These are phyloP conservation scores for Cordia subcordata DNA, from an alignment of 257 asterid species.

Conservation along the genomic window DNA sequence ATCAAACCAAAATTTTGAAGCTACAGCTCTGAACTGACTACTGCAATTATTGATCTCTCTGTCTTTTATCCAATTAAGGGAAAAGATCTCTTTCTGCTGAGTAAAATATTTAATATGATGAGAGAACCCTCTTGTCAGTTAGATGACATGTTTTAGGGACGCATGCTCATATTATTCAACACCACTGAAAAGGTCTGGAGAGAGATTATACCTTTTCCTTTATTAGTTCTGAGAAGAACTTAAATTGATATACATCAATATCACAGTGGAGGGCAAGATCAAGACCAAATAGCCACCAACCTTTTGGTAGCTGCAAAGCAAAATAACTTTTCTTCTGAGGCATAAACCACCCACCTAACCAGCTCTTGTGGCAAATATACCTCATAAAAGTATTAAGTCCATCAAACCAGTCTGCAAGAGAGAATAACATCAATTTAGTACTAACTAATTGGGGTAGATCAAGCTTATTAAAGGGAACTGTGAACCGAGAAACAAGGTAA, in stretches of 20 bases:
- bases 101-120: too few species aligned
- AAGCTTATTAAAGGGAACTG: background rate
- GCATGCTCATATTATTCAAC: background rate
- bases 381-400: constrained; percentile 99
- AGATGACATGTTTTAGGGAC: background rate
- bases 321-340: constrained; percentile 98
- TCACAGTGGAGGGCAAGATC: constrained; percentile 97
- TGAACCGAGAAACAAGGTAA: constrained; percentile 8
- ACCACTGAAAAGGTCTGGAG: background rate
- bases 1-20: too few species aligned
- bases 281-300: constrained; percentile 99
- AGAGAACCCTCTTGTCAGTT: too few species aligned
- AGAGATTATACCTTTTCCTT: constrained; percentile 66
- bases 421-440: constrained; percentile 4
- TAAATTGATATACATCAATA: constrained; percentile 90
- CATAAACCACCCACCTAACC: constrained; percentile 99
- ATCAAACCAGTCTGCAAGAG: constrained; percentile 90
- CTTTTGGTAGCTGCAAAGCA: constrained; percentile 90
- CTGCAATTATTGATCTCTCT: too few species aligned
- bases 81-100: too few species aligned
- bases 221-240: constrained; percentile 82
- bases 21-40: too few species aligned
- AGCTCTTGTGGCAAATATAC: constrained; percentile 93
- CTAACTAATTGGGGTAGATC: background rate
- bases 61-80: too few species aligned